Conservation (phyloP, 2,329 filamentous ascomycete genomes). For the Pseudogymnoascus sp. region DNA sequence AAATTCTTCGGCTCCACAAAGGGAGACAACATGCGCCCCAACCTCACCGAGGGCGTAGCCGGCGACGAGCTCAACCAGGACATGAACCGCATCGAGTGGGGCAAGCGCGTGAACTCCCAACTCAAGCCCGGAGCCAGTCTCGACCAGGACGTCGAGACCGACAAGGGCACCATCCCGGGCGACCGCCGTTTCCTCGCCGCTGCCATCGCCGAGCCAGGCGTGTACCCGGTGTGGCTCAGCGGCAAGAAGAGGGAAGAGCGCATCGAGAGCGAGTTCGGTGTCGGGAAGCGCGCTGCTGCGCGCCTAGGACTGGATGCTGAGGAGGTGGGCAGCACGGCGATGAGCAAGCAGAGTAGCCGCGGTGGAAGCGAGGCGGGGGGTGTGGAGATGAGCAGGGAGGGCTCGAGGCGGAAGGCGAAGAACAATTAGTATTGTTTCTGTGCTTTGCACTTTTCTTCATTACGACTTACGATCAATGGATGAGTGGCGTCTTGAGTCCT, state of each 20-base stretch:
- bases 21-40: slow-evolving; percentile 18
- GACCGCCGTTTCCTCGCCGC: slow-evolving; percentile 7
- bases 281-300: not conserved
- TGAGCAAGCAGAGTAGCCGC: slow-evolving; percentile 16
- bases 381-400: slow-evolving; percentile 10
- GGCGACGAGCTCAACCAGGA: slow-evolving; percentile 24
- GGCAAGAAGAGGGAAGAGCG: slow-evolving; percentile 10
- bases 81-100: slow-evolving; percentile 19
- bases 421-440: slow-evolving; percentile 6
- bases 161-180: slow-evolving; percentile 3
- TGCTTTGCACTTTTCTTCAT: slow-evolving; percentile 3
- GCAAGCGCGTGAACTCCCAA: slow-evolving; percentile 27
- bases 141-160: slow-evolving; percentile 23
- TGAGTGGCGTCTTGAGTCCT: slow-evolving; percentile 6
- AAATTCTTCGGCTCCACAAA: slow-evolving; percentile 23
- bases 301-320: slow-evolving; percentile 13
- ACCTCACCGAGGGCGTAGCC: slow-evolving; percentile 14
- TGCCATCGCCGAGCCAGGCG: not conserved
- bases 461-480: slow-evolving; percentile 8
- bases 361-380: slow-evolving; percentile 13
- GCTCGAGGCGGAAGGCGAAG: slow-evolving; percentile 6
- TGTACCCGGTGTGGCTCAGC: slow-evolving; percentile 7
- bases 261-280: not conserved
- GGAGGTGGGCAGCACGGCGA: slow-evolving; percentile 11
- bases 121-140: slow-evolving; percentile 25